Base-by-base conservation (phyloP, 345 rosid genomes). In the Acer yangbiense region DNA sequence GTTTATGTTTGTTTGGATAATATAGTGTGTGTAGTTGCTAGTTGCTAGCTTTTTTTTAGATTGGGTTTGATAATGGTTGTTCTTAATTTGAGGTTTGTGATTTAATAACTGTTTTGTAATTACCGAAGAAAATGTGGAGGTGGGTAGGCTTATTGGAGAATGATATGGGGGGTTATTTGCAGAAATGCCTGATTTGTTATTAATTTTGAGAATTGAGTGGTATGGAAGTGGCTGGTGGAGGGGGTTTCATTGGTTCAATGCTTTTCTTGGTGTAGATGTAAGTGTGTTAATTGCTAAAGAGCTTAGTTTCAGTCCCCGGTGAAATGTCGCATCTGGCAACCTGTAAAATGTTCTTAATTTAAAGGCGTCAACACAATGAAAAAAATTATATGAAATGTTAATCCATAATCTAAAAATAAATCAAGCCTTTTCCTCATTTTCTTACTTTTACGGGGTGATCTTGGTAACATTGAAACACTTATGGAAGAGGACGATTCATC, bases 21-120 rank as follows among this genome's bases (percentile, higher is more conserved):
- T 79, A 76, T 76, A 44, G 57, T 69, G 65, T 6, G 25, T 17
- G 29, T 57, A 63, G 68, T 60, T 69, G 52, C 23, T 68, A 46
- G 68, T 70, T 80, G 7, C 18, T 18, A 39, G 27, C 61, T 11
- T 57, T 61, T 63, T 66, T 58, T 70, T 29, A 9, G 25, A 35
- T 35, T 64, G 41, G n/a, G 35, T 35, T 54, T 35, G 8, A 55
- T 72, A 18, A 43, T 68, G 63, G 75, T 7, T 58, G 54, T 29
- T 29, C 35, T 6, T 72, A 41, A 20, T 57, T 71, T 16, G 57
- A 39, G 52, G 20, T 58, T 16, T 72, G 17, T 13, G 75, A 58
- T 41, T 39, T 43, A 62, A 44, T 25, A 9, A 3, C 41, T 62
- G 46, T 46, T 48, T 18, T 55, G 74, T 18, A 57, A n/a, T 39